Base-by-base conservation (phyloP, 208 protist genomes). In the Leishmania braziliensis region DNA sequence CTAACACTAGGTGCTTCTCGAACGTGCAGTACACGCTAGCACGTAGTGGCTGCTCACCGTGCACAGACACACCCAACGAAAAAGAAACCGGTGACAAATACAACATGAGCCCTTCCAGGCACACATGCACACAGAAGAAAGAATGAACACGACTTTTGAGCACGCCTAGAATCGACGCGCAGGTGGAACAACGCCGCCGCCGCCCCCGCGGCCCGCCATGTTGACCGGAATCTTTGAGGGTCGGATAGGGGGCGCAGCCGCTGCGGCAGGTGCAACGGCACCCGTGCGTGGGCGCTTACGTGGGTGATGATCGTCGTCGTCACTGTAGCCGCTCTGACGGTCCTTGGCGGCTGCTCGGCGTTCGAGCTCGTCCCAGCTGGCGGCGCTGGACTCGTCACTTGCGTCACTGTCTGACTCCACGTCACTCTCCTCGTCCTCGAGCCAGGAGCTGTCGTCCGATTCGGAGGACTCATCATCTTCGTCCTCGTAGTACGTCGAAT, bases 281-380 rank as follows among this genome's bases (percentile, higher is more conserved):
- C 78, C 70, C n/a, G 76, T 84, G 36, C 90, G 87, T 12, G 81
- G 56, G 29, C 82, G 82, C 75, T 94, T 92, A 33, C 81, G 81
- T 0, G 88, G 87, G n/a, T 84, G 75, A 54, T 92, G 85, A 23
- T 93, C 87, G 39, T 95, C 94, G 72, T 94, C 92, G 60, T 93
- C 92, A 62, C 75, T 88, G 80, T 86, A 89, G 46, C 85, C 66
- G 46, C 84, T 86, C 81, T 93, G 89, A 36, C 90, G 83, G 79
- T 98, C 95, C 51, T 93, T 87, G 5, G 78, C 91, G 80, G 92
- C 83, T n/a, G 94, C 94, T n/a, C 89, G 84, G 29, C 94, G 89
- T 80, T 97, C 94, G 60, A 95, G 73, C 80, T 96, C 95, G 60
- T 97, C 93, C 93, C 94, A 98, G 83, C 89, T 92, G 39, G 91